Base-by-base conservation (phyloP, 768 basidiomycete species). In the Leccinellum luteum region DNA sequence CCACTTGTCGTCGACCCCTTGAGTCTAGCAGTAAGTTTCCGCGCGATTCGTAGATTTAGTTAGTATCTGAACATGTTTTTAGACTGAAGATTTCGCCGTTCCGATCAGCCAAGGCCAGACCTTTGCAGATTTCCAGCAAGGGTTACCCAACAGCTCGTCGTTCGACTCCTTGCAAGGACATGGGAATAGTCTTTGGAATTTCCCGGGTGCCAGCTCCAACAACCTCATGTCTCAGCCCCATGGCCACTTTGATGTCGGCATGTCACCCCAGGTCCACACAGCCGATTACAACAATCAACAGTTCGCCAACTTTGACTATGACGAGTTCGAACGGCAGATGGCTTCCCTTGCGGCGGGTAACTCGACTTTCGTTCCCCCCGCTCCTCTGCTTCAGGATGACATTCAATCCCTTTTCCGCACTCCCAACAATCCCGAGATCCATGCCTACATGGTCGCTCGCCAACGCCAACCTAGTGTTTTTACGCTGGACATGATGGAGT, bases 101-200 rank as follows among this genome's bases (percentile, higher is more conserved):
- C n/a, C 65, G 17, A 48, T 58, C 49, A 34, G 34, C 47, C 57
- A 64, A 17, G 21, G 31, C 21, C 58, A 63, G 50, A 56, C 51
- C 34, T 51, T 60, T 47, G 0, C 45, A 4, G 48, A 57, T 28
- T 44, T 43, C 25, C 55, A 38, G 17, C 35, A 38, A 38, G 35
- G 35, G 35, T 4, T 58, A 1, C 4, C 49, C 3, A 10, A 31
- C 25, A 44, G 28, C 23, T 53, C 69, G 17, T 44, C 58, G 9
- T 51, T 51, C 51, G 68, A 73, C 6, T 60, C 69, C 9, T 55
- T 75, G 41, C 68, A 70, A 28, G 69, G 70, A 5, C 60, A 63
- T 8, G 69, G 75, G 59, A 72, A 70, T 5, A 69, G 69, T 19
- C 60, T 78, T 28, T 81, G 76, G 62, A 68, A 72, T 51, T 54